These are phyloP conservation scores for Conticribra weissflogii DNA, from an alignment of 108 stramenopile genomes.

Conservation along the genomic window DNA sequence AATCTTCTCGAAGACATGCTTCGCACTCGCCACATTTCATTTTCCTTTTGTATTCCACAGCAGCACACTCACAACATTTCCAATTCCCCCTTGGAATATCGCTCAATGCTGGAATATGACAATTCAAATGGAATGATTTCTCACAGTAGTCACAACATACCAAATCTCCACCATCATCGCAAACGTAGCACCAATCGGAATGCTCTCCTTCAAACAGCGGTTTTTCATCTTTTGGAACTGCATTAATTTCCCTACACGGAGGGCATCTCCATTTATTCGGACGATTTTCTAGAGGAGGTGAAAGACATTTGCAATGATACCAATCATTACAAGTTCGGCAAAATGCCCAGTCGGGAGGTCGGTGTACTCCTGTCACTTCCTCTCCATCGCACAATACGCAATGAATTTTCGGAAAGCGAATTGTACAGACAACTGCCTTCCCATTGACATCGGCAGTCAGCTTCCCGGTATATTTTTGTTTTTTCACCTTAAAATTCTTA, in stretches of 20 bases:
- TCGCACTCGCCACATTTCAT: conserved; percentile 47
- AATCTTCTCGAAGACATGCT: conserved; percentile 36
- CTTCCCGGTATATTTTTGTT: conserved; percentile 14
- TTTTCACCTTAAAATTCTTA: conserved; percentile 10
- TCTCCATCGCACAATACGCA: conserved; percentile 27
- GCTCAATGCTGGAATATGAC: conserved; percentile 47
- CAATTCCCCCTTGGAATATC: conserved; percentile 32
- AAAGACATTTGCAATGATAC: conserved; percentile 45
- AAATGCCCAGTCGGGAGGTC: conserved; percentile 14
- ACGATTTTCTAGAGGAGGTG: conserved; percentile 34
- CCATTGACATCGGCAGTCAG: conserved; percentile 29
- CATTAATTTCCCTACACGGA: conserved; percentile 30
- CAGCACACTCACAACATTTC: conserved; percentile 55
- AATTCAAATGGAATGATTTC: conserved; percentile 39
- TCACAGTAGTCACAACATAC: conserved; percentile 51
- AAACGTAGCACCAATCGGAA: conserved; percentile 50
- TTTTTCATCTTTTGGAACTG: conserved; percentile 22
- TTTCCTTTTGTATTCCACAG: conserved; percentile 36
- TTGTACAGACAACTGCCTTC: conserved; percentile 11
- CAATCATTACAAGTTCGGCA: conserved; percentile 39
- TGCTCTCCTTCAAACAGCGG: conserved; percentile 38
- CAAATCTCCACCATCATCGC: conserved; percentile 51
- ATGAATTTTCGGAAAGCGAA: conserved; percentile 26
- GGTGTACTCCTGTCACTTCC: conserved; percentile 14
- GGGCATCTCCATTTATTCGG: conserved; percentile 33